Conservation (phyloP, 2,329 filamentous ascomycete genomes). For the Pyrenochaeta sp. region DNA sequence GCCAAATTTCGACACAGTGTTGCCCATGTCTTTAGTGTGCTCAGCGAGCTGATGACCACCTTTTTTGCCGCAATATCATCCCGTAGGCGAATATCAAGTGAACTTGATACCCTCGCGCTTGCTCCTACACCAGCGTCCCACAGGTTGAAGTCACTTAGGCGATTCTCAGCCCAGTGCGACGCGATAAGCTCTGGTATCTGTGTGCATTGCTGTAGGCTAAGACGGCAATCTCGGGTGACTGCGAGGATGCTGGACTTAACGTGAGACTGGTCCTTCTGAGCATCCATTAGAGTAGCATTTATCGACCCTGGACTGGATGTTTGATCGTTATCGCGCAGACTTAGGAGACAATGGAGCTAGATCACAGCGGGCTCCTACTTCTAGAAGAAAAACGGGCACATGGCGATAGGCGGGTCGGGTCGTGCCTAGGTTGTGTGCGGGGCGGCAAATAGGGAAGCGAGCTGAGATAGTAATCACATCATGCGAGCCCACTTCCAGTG, state of each 20-base stretch:
- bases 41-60: not conserved
- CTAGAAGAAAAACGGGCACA: too few species aligned
- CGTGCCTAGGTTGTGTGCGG: too few species aligned
- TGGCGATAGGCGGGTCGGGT: too few species aligned
- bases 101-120: not conserved
- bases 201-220: not conserved
- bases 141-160: not conserved
- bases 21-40: not conserved
- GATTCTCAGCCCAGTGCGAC: not conserved
- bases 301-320: too few species aligned
- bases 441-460: too few species aligned
- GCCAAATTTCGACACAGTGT: not conserved
- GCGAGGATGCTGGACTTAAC: not conserved
- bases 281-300: too few species aligned
- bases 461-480: too few species aligned
- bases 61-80: not conserved
- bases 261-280: too few species aligned
- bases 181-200: not conserved
- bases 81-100: not conserved
- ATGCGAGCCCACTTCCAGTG: too few species aligned
- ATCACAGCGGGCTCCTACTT: too few species aligned
- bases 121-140: conserved; percentile 1
- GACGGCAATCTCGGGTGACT: not conserved
- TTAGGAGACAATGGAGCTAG: too few species aligned
- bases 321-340: too few species aligned